Evolutionary conservation across 2,329 filamentous ascomycete species (phyloP), one percentile per base, ranked within the genome.

Genomic region (Xylaria arbuscula): DNA sequence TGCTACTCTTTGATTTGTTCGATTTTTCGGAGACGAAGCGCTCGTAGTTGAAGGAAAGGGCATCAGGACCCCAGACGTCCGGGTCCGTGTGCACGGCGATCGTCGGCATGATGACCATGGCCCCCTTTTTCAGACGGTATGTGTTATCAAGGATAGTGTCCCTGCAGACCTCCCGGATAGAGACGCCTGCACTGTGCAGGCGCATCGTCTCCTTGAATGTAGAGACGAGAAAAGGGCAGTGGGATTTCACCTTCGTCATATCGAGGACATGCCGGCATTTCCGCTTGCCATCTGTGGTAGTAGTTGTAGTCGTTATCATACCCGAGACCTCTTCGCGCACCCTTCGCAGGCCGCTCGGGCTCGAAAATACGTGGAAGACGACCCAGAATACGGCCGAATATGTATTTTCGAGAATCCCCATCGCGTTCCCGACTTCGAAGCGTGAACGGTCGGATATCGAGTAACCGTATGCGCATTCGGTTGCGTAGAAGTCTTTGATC

Each of bases 161-260:
- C 56, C 48, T 47, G 15, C 55, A 47, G 9, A 58, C 55, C 17
- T 58, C 19, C 15, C 55, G 55, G 19, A 58, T 15, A 7, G 40
- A 47, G 22, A 58, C 42, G 4, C 24, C 55, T 7, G 28, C 24
- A 5, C 55, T 47, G 24, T 58, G 55, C 9, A 58, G 9, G 1
- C 55, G 22, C 22, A 58, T 47, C 6, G 55, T 58, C 55, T 59
- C 56, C 40, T 42, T 59, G 15, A 59, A 59, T 9, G 56, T 59
- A 3, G 56, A 59, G 11, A 59, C 28, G 28, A 59, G 56, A 59
- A 59, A 42, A 13, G 42, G 56, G 9, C 42, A 59, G 17, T 59
- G 42, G 9, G 56, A 59, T 8, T 36, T 59, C n/a, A 59, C 17
- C 34, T 59, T 59, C 9, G 42, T 22, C 2, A 59, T 19, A 34